phyloP scores from a whole-genome alignment of 257 asterid species.

The Solanum acaule region DNA sequence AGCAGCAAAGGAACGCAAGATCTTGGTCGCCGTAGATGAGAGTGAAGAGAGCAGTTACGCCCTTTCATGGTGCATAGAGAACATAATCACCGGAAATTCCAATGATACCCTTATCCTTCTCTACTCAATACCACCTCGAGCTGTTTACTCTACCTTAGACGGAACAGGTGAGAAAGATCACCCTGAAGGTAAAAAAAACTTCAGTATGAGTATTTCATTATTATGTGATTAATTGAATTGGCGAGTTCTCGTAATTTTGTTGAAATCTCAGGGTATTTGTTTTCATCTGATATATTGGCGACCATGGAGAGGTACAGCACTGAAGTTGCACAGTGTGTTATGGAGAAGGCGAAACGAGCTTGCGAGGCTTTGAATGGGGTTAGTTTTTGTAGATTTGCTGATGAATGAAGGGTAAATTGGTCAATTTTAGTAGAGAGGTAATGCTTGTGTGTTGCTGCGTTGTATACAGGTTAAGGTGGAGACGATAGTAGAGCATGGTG shows the following conservation, averaged over 20 bases:
- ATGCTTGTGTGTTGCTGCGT: not conserved
- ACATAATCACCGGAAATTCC: conserved; percentile 20
- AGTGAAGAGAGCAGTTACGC: conserved; percentile 65
- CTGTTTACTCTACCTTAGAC: conserved; percentile 37
- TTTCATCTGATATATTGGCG: conserved; percentile 31
- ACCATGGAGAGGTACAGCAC: conserved; percentile 39
- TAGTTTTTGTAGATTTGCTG: not conserved
- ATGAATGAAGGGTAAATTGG: not conserved
- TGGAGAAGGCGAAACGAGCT: conserved; percentile 32
- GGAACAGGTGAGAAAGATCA: conserved; percentile 37
- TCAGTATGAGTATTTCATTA: not conserved
- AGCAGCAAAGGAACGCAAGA: conserved; percentile 31
- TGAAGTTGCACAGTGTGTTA: conserved; percentile 33
- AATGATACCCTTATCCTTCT: conserved; percentile 48
- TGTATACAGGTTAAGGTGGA: conserved; percentile 52
- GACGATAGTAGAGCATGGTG: conserved; percentile 47
- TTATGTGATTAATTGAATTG: not conserved
- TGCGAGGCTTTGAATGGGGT: conserved; percentile 30
- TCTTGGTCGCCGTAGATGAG: conserved; percentile 65
- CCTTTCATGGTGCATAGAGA: conserved; percentile 58
- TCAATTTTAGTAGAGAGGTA: not conserved
- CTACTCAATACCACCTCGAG: conserved; percentile 32
- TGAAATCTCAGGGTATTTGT: conserved; percentile 33
- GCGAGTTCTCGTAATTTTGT: not conserved
- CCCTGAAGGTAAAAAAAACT: not conserved